These are phyloP conservation scores for Ascodesmis nigricans DNA, from an alignment of 495 filamentous ascomycete species.

Conservation along the genomic window DNA sequence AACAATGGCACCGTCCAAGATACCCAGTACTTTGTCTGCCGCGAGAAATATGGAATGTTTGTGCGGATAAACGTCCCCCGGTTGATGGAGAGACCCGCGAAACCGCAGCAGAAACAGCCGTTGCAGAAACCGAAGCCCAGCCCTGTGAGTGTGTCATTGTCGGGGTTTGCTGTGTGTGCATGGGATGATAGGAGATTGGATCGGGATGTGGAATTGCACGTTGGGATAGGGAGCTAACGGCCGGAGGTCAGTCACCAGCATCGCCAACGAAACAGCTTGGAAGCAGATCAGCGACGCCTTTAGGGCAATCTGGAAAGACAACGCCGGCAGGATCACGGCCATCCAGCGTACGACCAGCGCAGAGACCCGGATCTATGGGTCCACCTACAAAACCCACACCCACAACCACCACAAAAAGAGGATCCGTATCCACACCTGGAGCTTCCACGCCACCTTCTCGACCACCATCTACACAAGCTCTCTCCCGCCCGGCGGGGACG, in stretches of 20 bases:
- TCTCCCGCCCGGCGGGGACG: no score
- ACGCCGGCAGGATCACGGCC: no score
- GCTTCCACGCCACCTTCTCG: no score
- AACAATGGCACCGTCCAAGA: slow-evolving; percentile 87
- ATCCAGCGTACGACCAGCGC: no score
- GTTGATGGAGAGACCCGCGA: slow-evolving; percentile 35
- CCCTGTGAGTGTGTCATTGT: no score
- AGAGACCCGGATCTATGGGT: slow-evolving; percentile 47
- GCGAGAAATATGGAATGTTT: slow-evolving; percentile 70
- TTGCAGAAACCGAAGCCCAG: slow-evolving; percentile 3
- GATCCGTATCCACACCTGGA: no score
- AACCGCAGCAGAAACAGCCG: slow-evolving; percentile 1
- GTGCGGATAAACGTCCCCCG: slow-evolving; percentile 41
- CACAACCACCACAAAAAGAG: not conserved
- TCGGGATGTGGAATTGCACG: not conserved
- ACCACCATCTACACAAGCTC: no score
- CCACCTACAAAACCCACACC: slow-evolving; percentile 29
- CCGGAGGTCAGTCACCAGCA: slow-evolving; percentile 4
- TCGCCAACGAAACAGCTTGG: slow-evolving; percentile 10
- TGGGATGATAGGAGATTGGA: slow-evolving; percentile 10
- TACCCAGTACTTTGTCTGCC: slow-evolving; percentile 73
- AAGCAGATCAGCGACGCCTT: no score
- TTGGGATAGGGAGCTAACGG: not conserved
- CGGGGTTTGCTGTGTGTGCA: no score
- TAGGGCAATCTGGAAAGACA: no score